phyloP scores from a whole-genome alignment of 306 rosid species.

The Fragaria vesca region DNA sequence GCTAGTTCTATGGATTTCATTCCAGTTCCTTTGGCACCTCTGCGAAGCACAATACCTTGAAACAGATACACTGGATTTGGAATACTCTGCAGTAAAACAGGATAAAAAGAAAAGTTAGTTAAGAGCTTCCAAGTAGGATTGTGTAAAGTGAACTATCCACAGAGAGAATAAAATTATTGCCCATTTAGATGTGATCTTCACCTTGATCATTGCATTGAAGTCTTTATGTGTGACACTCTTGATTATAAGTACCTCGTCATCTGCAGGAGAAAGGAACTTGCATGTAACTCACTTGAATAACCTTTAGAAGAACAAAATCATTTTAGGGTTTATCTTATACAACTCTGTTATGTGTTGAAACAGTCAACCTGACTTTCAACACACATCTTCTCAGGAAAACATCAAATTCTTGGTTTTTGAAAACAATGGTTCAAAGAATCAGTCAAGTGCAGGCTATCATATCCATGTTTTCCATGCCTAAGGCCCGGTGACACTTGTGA shows the following conservation, averaged over 20 bases:
- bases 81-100: constrained; percentile 61
- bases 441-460: constrained; percentile 8
- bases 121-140: not conserved
- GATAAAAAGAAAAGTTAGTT: constrained; percentile 22
- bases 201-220: constrained; percentile 86
- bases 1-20: constrained; percentile 98
- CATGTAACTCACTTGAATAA: not conserved
- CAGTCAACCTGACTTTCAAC: not conserved
- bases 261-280: constrained; percentile 41
- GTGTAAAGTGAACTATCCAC: not conserved
- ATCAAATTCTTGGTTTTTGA: not conserved
- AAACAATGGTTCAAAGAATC: not conserved
- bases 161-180: not conserved
- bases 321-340: not conserved
- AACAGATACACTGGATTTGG: constrained; percentile 96
- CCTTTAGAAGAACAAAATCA: not conserved
- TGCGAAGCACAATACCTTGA: constrained; percentile 97
- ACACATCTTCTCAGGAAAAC: not conserved
- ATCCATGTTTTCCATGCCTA: constrained; percentile 10
- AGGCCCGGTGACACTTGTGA: not conserved
- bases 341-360: not conserved
- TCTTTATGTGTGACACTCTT: constrained; percentile 87
- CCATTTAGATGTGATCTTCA: constrained; percentile 25
- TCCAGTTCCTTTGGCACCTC: constrained; percentile 99
- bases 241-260: constrained; percentile 79